Percentiles rank a stretch among this genome's conserved stretches.
These are phyloP conservation scores for Leishmania guyanensis DNA, from an alignment of 208 protist species.

Conservation along the genomic window DNA sequence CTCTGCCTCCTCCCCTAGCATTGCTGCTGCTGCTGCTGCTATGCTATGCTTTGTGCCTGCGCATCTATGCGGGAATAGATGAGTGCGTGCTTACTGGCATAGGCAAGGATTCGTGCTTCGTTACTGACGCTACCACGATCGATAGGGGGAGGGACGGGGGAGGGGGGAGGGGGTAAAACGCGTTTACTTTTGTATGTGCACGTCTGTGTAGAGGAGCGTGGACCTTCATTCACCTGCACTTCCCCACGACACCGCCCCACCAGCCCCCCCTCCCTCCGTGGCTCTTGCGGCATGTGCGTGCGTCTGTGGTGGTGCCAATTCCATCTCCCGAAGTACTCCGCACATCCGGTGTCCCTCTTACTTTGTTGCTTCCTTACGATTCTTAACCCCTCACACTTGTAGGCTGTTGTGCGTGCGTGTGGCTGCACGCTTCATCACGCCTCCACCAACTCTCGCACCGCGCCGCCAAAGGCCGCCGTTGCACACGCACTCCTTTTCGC, in stretches of 20 bases:
- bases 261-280: not conserved
- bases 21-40: not conserved
- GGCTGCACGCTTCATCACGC: not conserved
- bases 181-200: not conserved
- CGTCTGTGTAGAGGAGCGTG: not conserved
- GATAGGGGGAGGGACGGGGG: too few relatives aligned
- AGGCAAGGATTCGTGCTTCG: not conserved
- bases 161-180: not conserved
- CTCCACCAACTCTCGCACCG: too few relatives aligned
- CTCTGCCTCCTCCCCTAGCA: not conserved
- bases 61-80: not conserved
- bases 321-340: not conserved
- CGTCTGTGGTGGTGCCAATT: not conserved
- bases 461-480: too few relatives aligned
- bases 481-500: too few relatives aligned
- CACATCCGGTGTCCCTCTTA: not conserved
- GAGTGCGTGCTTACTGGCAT: not conserved
- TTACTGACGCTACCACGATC: not conserved
- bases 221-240: not conserved
- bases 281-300: not conserved
- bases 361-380: not conserved
- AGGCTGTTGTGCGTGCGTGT: not conserved
- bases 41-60: not conserved
- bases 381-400: not conserved
- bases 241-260: not conserved